A percentile compares a stretch with the other conserved stretches of the same genome.
Evolutionary conservation across 2,329 filamentous ascomycete species (phyloP).

Genomic region (Venturia aucupariae): DNA sequence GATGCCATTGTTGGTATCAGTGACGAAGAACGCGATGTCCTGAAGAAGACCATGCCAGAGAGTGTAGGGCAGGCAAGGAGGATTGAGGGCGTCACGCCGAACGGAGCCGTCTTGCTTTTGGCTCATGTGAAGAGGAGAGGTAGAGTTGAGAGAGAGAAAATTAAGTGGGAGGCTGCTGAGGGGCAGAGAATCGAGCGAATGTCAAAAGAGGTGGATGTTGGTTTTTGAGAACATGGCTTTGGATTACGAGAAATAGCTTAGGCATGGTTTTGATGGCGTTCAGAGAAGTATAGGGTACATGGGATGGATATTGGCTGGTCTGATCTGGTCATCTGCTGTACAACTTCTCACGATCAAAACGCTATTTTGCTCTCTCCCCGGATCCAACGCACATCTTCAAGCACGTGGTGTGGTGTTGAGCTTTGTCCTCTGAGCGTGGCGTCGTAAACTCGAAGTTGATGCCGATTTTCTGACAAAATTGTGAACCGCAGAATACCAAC

Average conservation of each 20-base stretch:
- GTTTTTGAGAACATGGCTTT: background rate
- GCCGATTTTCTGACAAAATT: too few species aligned
- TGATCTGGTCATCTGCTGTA: background rate
- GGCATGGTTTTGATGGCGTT: too few species aligned
- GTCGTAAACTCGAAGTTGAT: too few species aligned
- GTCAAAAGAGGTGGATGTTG: background rate
- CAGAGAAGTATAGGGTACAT: too few species aligned
- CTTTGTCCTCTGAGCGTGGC: too few species aligned
- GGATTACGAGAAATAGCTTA: background rate
- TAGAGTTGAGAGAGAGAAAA: background rate
- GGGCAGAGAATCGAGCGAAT: background rate
- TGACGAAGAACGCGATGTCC: constrained; percentile 63
- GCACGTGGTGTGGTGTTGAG: too few species aligned
- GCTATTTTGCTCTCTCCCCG: background rate
- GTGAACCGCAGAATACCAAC: too few species aligned
- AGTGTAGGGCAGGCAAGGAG: constrained; percentile 80
- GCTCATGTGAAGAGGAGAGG: constrained; percentile 18
- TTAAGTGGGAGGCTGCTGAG: constrained; percentile 5
- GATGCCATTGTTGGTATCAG: constrained; percentile 63
- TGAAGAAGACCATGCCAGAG: constrained; percentile 66
- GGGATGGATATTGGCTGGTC: background rate
- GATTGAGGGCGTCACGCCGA: constrained; percentile 64
- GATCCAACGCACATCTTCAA: background rate
- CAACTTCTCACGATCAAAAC: background rate
- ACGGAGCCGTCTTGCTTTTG: constrained; percentile 47